phyloP scores from a whole-genome alignment of 2,329 filamentous ascomycete genomes.

The Cytospora piceae region DNA sequence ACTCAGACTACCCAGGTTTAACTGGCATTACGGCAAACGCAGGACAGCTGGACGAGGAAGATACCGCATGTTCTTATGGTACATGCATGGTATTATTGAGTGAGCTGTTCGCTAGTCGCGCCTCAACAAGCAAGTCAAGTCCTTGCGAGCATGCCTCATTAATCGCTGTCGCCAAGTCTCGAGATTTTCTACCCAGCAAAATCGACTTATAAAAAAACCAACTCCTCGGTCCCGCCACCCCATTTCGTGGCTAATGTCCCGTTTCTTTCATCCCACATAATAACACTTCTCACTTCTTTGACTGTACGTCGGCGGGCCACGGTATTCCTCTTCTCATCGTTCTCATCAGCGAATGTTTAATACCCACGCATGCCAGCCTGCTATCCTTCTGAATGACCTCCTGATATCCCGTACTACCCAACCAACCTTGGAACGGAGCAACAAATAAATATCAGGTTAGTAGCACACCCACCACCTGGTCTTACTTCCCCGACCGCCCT shows the following conservation, averaged over 20 bases:
- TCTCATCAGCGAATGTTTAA: slow-evolving; percentile 3
- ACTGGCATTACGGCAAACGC: slow-evolving; percentile 5
- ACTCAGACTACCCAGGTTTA: background rate
- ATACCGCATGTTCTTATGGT: background rate
- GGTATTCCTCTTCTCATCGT: slow-evolving; percentile 5
- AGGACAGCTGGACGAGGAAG: slow-evolving; percentile 1
- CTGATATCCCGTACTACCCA: background rate
- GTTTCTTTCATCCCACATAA: slow-evolving; percentile 2
- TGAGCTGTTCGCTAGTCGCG: background rate
- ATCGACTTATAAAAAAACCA: slow-evolving; percentile 19
- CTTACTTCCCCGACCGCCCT: background rate
- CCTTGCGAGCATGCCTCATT: slow-evolving; percentile 8
- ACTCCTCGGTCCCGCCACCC: slow-evolving; percentile 10
- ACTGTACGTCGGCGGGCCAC: slow-evolving; percentile 18
- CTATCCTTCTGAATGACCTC: background rate
- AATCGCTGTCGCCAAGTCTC: background rate
- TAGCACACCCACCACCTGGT: background rate
- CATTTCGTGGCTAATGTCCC: slow-evolving; percentile 7
- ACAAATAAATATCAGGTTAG: background rate
- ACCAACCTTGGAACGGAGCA: background rate
- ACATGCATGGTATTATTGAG: background rate
- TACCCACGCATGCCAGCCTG: slow-evolving; percentile 14
- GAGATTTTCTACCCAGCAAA: slow-evolving; percentile 8
- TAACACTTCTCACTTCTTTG: slow-evolving; percentile 8
- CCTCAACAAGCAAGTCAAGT: too few relatives aligned